Evolutionary conservation across 2,329 filamentous ascomycete genomes (phyloP).

Genomic region (Colletotrichum falcatum): DNA sequence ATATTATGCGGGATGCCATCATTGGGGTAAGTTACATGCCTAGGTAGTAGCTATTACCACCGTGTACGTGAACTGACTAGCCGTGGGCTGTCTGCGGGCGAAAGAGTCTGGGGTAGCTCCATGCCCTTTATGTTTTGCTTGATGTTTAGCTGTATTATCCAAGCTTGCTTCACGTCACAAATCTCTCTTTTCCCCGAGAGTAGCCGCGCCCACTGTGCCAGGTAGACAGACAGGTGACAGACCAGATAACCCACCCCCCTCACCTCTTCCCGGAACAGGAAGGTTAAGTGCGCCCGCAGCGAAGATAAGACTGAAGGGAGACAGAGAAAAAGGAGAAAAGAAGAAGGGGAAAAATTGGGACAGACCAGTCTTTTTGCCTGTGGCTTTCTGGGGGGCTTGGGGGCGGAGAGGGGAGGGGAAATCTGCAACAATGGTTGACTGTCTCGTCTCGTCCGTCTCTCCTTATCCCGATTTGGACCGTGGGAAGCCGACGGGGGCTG

Average conservation of each 20-base stretch:
- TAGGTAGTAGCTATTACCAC: too few relatives aligned
- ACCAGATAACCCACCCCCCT: too few relatives aligned
- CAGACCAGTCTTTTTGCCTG: neutral
- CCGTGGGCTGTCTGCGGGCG: conserved; percentile 13
- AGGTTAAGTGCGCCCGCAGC: neutral
- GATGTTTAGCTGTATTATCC: neutral
- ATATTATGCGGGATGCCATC: neutral
- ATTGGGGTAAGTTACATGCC: conserved; percentile 15
- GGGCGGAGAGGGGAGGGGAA: too few relatives aligned
- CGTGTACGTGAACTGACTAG: neutral
- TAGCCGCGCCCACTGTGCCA: conserved; percentile 5
- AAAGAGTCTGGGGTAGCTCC: conserved; percentile 10
- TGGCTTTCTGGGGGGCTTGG: neutral
- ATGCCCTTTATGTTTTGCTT: neutral
- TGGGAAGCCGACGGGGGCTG: conserved; percentile 23
- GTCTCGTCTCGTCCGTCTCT: too few relatives aligned
- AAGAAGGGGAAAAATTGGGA: neutral
- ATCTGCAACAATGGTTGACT: neutral
- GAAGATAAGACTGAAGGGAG: neutral
- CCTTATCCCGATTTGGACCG: conserved; percentile 19
- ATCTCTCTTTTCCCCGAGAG: neutral
- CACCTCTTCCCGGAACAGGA: conserved; percentile 1
- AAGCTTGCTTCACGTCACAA: neutral
- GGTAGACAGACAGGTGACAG: neutral
- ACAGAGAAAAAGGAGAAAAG: too few relatives aligned